Base-by-base conservation (phyloP, 1,139 yeast species). In the Geotrichum citri-aurantii region DNA sequence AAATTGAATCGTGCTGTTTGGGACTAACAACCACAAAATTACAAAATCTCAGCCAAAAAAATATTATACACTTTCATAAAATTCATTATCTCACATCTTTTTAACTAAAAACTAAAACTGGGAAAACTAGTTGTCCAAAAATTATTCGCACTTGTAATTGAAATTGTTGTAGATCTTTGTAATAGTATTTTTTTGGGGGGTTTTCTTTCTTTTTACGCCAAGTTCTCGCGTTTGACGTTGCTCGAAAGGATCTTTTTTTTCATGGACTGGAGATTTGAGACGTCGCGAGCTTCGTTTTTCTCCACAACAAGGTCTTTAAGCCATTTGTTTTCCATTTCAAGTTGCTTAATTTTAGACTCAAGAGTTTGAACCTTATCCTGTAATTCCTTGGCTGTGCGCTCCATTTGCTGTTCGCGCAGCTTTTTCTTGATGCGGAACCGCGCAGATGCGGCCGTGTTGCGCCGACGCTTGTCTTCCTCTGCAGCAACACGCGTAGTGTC, bases 241-340 rank as follows among this genome's bases (percentile, higher is more conserved):
- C 48, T 37, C 23, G 54, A 48, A 46, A 55, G 37, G 23, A 65
- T 63, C 58, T 67, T 59, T 54, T 67, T 66, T 62, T 69, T 67
- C 69, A 69, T 66, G 40, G 64, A 65, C 52, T 65, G 55, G 29
- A 74, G 65, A 12, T 71, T 67, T 12, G 68, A 57, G 29, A 65
- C 63, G 55, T 72, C 74, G 21, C 76, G 65, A 19, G 75, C 75
- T 68, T 80, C 75, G 64, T 73, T 75, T 68, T 74, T 85, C 67
- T 87, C 93, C 46, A 85, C 84, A 27, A 90, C 91, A 63, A 90
- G 77, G 68, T 85, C 86, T 69, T 86, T 81, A 63, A 90, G 78
- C 74, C 93, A 79, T 68, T 83, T 82, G 76, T 90, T 90, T 73
- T 90, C 97, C 86, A 87, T 84, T 72, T 89, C 95, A 63, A 86